phyloP scores from a whole-genome alignment of 768 basidiomycete species.

The Phylloporus sp. region DNA sequence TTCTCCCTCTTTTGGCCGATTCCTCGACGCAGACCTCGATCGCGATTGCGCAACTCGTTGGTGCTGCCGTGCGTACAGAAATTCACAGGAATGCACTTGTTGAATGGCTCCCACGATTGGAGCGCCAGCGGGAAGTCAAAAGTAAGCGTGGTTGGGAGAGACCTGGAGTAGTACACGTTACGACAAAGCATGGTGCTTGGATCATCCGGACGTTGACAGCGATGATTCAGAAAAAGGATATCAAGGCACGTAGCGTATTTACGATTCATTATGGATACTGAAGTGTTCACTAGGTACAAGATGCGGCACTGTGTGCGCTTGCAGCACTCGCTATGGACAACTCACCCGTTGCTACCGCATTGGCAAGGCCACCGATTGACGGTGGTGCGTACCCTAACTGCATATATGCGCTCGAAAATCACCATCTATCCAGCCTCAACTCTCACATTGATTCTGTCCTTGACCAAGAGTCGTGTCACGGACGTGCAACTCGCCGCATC shows the following conservation, averaged over 20 bases:
- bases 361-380: constrained; percentile 44
- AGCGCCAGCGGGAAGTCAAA: constrained; percentile 52
- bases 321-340: constrained; percentile 68
- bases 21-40: constrained; percentile 39
- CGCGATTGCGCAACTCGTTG: constrained; percentile 59
- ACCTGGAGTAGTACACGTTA: constrained; percentile 37
- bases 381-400: constrained; percentile 31
- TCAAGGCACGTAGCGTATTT: constrained; percentile 40
- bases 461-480: constrained; percentile 54
- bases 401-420: constrained; percentile 3
- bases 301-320: constrained; percentile 60
- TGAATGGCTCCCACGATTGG: constrained; percentile 60
- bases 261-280: too few relatives aligned
- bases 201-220: constrained; percentile 48
- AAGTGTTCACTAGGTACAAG: constrained; percentile 47
- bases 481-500: constrained; percentile 71
- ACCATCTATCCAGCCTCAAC: constrained; percentile 9
- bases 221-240: constrained; percentile 48
- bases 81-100: constrained; percentile 48
- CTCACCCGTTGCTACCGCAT: constrained; percentile 42
- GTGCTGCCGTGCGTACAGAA: constrained; percentile 45
- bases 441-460: constrained; percentile 42
- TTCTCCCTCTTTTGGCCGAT: constrained; percentile 58
- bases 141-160: constrained; percentile 76
- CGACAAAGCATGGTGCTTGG: constrained; percentile 54